phyloP scores from a whole-genome alignment of 345 rosid genomes.

The Dovyalis caffra region DNA sequence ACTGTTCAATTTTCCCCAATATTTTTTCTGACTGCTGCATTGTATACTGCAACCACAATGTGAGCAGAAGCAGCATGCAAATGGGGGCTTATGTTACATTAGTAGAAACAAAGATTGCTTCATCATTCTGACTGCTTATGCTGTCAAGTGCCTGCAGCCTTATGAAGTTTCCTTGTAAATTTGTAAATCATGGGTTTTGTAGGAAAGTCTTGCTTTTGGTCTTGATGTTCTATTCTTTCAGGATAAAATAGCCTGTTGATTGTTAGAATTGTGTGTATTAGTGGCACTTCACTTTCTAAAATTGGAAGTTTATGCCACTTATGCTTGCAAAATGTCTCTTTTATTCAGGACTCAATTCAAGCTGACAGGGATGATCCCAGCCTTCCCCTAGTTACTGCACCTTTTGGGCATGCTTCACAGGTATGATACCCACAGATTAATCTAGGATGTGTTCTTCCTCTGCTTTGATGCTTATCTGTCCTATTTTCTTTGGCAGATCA shows the following conservation, averaged over 20 bases:
- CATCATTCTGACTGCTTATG: not conserved
- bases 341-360: conserved; percentile 71
- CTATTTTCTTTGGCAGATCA: not conserved
- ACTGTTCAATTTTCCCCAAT: too few relatives aligned
- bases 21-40: too few relatives aligned
- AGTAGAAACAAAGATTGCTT: not conserved
- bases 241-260: too few relatives aligned
- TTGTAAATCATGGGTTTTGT: too few relatives aligned
- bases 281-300: not conserved
- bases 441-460: not conserved
- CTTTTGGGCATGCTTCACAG: conserved; percentile 99
- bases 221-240: too few relatives aligned
- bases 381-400: conserved; percentile 90
- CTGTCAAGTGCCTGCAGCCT: not conserved
- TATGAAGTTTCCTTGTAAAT: too few relatives aligned
- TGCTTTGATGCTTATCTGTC: not conserved
- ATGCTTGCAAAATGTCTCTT: conserved; percentile 4
- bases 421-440: conserved; percentile 33
- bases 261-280: not conserved
- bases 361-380: conserved; percentile 94
- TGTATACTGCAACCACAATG: too few relatives aligned
- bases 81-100: not conserved
- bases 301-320: not conserved
- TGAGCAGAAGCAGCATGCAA: too few relatives aligned
- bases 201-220: too few relatives aligned